A percentile compares a stretch with the other conserved stretches of the same genome.
These are phyloP conservation scores for Aspergillus uvarum DNA, from an alignment of 2,329 filamentous ascomycete species.

Conservation along the genomic window DNA sequence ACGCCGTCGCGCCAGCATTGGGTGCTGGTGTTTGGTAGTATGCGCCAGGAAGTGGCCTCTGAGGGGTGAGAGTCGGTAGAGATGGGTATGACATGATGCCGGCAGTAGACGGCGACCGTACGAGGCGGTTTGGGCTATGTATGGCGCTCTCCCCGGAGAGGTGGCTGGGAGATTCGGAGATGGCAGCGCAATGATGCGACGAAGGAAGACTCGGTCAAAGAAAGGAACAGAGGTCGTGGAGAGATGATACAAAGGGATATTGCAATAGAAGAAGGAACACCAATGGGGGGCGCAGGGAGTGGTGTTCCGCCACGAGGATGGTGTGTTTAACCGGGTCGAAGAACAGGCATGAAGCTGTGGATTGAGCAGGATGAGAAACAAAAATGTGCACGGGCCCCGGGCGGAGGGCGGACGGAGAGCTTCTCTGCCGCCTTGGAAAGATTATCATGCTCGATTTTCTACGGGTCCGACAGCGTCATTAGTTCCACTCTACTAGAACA, in stretches of 20 bases:
- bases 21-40: slow-evolving; percentile 44
- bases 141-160: slow-evolving; percentile 29
- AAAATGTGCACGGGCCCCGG: slow-evolving; percentile 40
- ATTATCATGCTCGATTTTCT: neutral
- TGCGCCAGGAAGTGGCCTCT: slow-evolving; percentile 43
- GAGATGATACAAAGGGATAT: slow-evolving; percentile 8
- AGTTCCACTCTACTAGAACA: slow-evolving; percentile 1
- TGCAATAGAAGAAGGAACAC: slow-evolving; percentile 12
- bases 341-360: slow-evolving; percentile 11
- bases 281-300: slow-evolving; percentile 19
- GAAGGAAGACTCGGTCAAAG: slow-evolving; percentile 8
- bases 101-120: slow-evolving; percentile 13
- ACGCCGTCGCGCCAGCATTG: slow-evolving; percentile 38
- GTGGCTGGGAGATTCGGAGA: slow-evolving; percentile 13
- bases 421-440: slow-evolving; percentile 18
- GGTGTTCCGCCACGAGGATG: slow-evolving; percentile 12
- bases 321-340: slow-evolving; percentile 15
- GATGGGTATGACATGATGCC: slow-evolving; percentile 44
- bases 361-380: slow-evolving; percentile 28
- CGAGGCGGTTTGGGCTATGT: slow-evolving; percentile 10
- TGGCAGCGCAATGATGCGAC: slow-evolving; percentile 18
- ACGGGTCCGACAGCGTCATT: slow-evolving; percentile 4
- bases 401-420: slow-evolving; percentile 18
- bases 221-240: slow-evolving; percentile 19
- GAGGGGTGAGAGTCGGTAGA: slow-evolving; percentile 38